Evolutionary conservation across 192 early-diverging fungal species (phyloP).

Genomic region (Coemansia sp.): DNA sequence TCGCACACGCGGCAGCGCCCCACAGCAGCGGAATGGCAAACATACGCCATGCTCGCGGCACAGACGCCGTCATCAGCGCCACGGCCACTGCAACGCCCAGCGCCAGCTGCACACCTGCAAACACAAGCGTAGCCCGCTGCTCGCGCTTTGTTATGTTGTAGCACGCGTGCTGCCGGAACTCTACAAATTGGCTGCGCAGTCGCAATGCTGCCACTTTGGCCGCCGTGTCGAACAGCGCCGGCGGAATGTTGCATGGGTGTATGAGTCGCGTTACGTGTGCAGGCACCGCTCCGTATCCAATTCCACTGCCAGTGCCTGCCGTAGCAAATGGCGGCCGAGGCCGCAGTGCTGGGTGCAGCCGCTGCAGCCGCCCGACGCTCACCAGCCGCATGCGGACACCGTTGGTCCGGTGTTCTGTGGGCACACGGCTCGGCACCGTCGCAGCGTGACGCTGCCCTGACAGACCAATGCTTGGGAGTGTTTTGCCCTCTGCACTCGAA

Average conservation of each 20-base stretch:
- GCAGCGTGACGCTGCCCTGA: no score
- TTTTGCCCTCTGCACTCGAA: no score
- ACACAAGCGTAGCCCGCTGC: not conserved
- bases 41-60: slow-evolving; percentile 20
- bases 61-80: not conserved
- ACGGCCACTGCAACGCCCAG: slow-evolving; percentile 13
- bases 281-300: slow-evolving; percentile 28
- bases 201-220: slow-evolving; percentile 28
- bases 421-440: no score
- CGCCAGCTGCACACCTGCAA: slow-evolving; percentile 10
- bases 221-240: slow-evolving; percentile 41
- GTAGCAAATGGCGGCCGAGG: slow-evolving; percentile 23
- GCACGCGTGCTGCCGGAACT: slow-evolving; percentile 26
- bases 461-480: no score
- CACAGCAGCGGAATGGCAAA: slow-evolving; percentile 20
- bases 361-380: slow-evolving; percentile 19
- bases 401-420: no score
- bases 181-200: slow-evolving; percentile 21
- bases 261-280: slow-evolving; percentile 14
- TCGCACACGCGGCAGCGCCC: not conserved
- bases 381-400: slow-evolving; percentile 8
- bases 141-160: slow-evolving; percentile 28
- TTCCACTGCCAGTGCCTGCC: not conserved
- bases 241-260: slow-evolving; percentile 21
- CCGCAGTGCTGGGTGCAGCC: slow-evolving; percentile 22